Base-by-base conservation (phyloP, 129 eudicot species). In the Pulicaria dysenterica region DNA sequence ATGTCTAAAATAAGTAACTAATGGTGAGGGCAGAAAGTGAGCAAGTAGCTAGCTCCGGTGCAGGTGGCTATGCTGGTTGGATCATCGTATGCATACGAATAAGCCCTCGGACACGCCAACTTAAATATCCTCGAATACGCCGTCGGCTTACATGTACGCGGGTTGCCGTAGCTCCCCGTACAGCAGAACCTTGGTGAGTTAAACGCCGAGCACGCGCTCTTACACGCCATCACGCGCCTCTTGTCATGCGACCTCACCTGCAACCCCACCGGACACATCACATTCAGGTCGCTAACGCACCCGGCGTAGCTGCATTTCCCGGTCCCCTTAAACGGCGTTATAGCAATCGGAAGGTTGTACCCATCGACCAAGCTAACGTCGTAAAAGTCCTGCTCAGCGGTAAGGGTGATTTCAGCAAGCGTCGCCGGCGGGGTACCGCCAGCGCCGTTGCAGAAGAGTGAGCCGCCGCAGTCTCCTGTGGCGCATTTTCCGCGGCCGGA, bases 381-480 rank as follows among this genome's bases (percentile, higher is more conserved):
- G 58, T 93, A 93, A 67, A 93, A 93, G 73, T 93, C 98, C 79
- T 93, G 98, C 12, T 87, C 91, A 3, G 75, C 73, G 0, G 96
- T 96, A 0, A 93, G 89, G 4, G 98, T 93, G 47, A 93, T 93
- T 69, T 93, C 96, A 0, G 96, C 98, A 1, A 93, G 75, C 0
- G 98, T 93, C 0, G 98, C 98, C 5, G 98, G 98, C 1, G 98
- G 98, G 2, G 84, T 57, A 1, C 98, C 98, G 44, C 98, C 98
- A 15, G 81, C 58, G 46, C 98, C 98, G 72, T 86, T 86, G 71
- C 98, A 93, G 80, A 41, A 90, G 51, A 93, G 89, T 14, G 95
- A 67, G 4, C 96, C 96, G 64, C 95, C 96, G 63, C 98, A 93
- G 82, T 93, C 98, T 0, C 98, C 98, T 15, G 98, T 93, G 45